Evolutionary conservation across 331 rosid genomes (phyloP), one percentile per base, ranked within the genome.

Genomic region (Quercus lobata): DNA sequence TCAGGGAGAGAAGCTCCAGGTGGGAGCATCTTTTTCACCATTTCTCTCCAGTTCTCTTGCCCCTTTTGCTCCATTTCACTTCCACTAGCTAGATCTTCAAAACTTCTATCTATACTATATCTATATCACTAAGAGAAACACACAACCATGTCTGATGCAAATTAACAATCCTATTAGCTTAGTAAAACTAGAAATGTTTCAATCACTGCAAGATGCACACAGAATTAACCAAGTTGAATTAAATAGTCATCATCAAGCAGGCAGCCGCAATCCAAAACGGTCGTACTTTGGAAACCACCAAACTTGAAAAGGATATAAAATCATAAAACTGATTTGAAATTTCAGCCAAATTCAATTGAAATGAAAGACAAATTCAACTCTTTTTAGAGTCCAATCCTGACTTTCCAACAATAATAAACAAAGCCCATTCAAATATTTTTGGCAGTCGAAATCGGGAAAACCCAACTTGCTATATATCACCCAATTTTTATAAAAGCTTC

Each of bases 1-100:
- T 84, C 97, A 25, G 99, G 98, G 70, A 91, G 46, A 69, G 99
- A 86, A 78, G 93, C 88, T 76, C 97, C 98, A 2, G 94, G 94
- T 21, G 99, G 98, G 72, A 96, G 94, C 92, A 91, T 96, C 82
- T 93, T 88, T 81, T 83, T 89, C 86, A 84, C 89, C 88, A 91
- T 71, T 83, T 84, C 90, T 85, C 94, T 96, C 98, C 97, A 96
- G 57, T 76, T 89, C 74, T 91, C 91, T 82, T 85, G 91, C 83
- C 79, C 82, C 82, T 75, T 83, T 71, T 71, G 88, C 79, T 90
- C 93, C 85, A 92, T 89, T 81, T 74, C 69, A 34, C 27, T 56
- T 8, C 55, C 49, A 74, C 53, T 61, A 15, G 56, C 75, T 21
- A 69, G 27, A 12, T 60, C 72, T 68, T 81, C 76, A 69, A 71